Evolutionary conservation across 768 basidiomycete genomes (phyloP).

Genomic region (Suillus clintonianus): DNA sequence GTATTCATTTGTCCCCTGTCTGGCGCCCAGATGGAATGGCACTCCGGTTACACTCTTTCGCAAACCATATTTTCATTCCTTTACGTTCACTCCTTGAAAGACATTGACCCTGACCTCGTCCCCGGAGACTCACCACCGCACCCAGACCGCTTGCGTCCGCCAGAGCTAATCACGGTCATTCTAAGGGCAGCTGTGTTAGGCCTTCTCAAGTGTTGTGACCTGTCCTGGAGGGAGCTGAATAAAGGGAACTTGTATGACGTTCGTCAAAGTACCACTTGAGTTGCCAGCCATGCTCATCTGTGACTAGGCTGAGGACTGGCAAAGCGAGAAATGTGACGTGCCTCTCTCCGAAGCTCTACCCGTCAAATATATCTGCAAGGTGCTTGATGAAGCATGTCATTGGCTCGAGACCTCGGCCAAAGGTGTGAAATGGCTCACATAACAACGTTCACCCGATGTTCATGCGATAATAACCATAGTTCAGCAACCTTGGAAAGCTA

Average conservation of each 20-base stretch:
- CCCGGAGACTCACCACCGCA: conserved; percentile 20
- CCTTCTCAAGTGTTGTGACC: conserved; percentile 77
- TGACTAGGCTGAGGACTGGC: conserved; percentile 81
- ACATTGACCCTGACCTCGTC: conserved; percentile 59
- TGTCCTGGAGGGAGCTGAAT: conserved; percentile 81
- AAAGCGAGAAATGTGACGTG: conserved; percentile 85
- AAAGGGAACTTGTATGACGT: conserved; percentile 79
- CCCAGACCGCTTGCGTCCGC: conserved; percentile 50
- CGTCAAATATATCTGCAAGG: conserved; percentile 50
- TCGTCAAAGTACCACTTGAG: conserved; percentile 32
- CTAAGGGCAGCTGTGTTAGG: conserved; percentile 68
- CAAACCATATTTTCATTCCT: conserved; percentile 84
- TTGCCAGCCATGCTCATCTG: conserved; percentile 12
- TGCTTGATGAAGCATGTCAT: conserved; percentile 58
- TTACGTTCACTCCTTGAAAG: conserved; percentile 65
- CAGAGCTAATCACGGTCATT: conserved; percentile 66
- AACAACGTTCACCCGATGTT: not conserved
- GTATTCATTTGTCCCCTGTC: conserved; percentile 15
- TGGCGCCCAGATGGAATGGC: conserved; percentile 77
- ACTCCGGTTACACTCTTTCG: conserved; percentile 79
- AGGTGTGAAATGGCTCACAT: conserved; percentile 31
- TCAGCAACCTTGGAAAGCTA: conserved; percentile 1
- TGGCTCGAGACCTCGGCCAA: conserved; percentile 57
- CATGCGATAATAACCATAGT: not conserved
- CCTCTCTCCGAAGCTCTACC: conserved; percentile 67